Percentiles rank a stretch among this genome's conserved stretches.
Evolutionary conservation across 805 yeast species (phyloP).

Genomic region (Candida tallmaniae): DNA sequence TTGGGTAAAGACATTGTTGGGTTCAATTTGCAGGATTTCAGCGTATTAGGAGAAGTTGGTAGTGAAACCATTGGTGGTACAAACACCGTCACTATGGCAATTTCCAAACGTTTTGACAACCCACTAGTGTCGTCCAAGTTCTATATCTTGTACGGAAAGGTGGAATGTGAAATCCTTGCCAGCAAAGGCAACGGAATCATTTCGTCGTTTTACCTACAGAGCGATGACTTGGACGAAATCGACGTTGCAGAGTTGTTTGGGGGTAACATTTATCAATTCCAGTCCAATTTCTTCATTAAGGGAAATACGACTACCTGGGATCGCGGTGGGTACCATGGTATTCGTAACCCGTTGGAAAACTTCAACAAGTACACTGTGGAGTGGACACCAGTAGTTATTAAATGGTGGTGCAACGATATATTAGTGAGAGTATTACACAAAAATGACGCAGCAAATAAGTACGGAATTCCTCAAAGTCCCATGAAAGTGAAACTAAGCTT

Average conservation of each 20-base stretch:
- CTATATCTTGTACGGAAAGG: conserved; percentile 33
- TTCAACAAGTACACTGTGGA: conserved; percentile 30
- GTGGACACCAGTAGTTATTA: conserved; percentile 30
- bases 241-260: conserved; percentile 39
- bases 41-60: conserved; percentile 6
- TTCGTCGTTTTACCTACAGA: conserved; percentile 38
- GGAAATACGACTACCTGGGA: conserved; percentile 34
- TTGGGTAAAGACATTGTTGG: conserved; percentile 12
- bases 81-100: conserved; percentile 10
- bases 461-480: conserved; percentile 35
- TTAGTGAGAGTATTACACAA: conserved; percentile 20
- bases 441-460: conserved; percentile 10
- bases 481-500: conserved; percentile 32
- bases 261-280: conserved; percentile 24
- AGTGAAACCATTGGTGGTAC: conserved; percentile 3
- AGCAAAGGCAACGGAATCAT: conserved; percentile 33
- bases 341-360: conserved; percentile 21
- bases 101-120: conserved; percentile 24
- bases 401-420: conserved; percentile 27
- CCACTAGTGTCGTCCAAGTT: conserved; percentile 28
- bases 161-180: conserved; percentile 30
- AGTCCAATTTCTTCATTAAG: conserved; percentile 36
- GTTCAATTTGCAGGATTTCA: conserved; percentile 3
- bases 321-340: conserved; percentile 29
- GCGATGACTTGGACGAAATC: conserved; percentile 40